A percentile compares a stretch with the other conserved stretches of the same genome.
Conservation (phyloP, 768 basidiomycete species). For the Wakefieldia striispora region DNA sequence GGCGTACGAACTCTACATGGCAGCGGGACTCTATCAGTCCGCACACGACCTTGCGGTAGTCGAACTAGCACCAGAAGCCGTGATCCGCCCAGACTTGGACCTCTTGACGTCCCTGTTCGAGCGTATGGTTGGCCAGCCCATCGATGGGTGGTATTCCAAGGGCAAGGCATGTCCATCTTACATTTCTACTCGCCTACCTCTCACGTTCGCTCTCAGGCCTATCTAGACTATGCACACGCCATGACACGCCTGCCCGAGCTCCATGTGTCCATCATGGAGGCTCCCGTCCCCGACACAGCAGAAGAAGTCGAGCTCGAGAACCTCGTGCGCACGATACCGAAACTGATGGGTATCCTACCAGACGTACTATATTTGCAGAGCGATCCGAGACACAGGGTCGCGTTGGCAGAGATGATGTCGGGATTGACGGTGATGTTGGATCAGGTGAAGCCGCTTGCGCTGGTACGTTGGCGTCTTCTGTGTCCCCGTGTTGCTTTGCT, state of each 20-base stretch:
- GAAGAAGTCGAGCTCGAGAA: conserved; percentile 58
- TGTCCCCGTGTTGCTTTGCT: conserved; percentile 1
- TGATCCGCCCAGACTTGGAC: conserved; percentile 55
- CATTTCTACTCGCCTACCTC: neutral
- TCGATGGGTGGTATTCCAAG: conserved; percentile 78
- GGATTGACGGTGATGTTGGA: conserved; percentile 60
- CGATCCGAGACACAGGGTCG: conserved; percentile 67
- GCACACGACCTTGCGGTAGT: conserved; percentile 84
- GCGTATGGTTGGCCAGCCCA: conserved; percentile 51
- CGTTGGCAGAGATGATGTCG: conserved; percentile 69
- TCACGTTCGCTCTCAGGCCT: conserved; percentile 41
- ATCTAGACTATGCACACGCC: conserved; percentile 69
- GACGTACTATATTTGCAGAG: conserved; percentile 57
- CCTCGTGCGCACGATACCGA: conserved; percentile 57
- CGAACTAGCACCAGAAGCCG: conserved; percentile 86
- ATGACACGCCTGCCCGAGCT: conserved; percentile 60
- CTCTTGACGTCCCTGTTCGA: conserved; percentile 70
- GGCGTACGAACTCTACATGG: conserved; percentile 75
- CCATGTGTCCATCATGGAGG: conserved; percentile 42
- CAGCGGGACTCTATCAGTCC: conserved; percentile 63
- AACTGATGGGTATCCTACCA: conserved; percentile 64
- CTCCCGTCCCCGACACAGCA: conserved; percentile 43
- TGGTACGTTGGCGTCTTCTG: conserved; percentile 45
- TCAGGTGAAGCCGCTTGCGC: conserved; percentile 52
- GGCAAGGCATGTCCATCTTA: conserved; percentile 60